These are phyloP conservation scores for Helenozyma baotianmanensis DNA, from an alignment of 805 yeast species.

Conservation along the genomic window DNA sequence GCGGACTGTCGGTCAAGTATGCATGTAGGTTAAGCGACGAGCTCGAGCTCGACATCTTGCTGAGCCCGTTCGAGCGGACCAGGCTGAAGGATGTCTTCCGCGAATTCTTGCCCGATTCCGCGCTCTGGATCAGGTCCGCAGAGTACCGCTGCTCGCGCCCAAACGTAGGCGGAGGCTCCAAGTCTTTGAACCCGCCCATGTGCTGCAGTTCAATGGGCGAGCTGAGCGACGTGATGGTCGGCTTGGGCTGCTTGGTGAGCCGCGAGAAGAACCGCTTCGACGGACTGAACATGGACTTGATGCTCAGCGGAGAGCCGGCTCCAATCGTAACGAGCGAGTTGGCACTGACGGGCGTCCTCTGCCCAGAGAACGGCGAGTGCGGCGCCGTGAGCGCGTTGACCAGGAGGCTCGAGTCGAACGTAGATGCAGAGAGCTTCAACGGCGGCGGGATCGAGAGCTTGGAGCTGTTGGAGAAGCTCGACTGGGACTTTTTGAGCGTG, in stretches of 20 bases:
- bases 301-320: conserved; percentile 33
- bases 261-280: conserved; percentile 31
- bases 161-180: conserved; percentile 38
- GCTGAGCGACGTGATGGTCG: conserved; percentile 31
- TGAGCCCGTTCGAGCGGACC: conserved; percentile 19
- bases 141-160: conserved; percentile 12
- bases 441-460: conserved; percentile 10
- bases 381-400: conserved; percentile 1
- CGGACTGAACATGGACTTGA: conserved; percentile 34
- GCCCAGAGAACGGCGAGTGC: conserved; percentile 1
- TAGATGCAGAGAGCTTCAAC: conserved; percentile 8
- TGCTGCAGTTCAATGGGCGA: conserved; percentile 14
- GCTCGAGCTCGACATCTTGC: conserved; percentile 35
- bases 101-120: conserved; percentile 11
- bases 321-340: conserved; percentile 32
- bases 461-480: background rate
- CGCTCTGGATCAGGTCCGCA: conserved; percentile 9
- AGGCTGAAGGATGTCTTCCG: conserved; percentile 28
- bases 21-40: conserved; percentile 40
- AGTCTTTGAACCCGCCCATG: conserved; percentile 17
- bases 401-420: conserved; percentile 2
- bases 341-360: conserved; percentile 21
- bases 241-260: conserved; percentile 18
- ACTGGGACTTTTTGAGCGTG: background rate
- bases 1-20: conserved; percentile 34